A percentile compares a stretch with the other conserved stretches of the same genome.
phyloP scores from a whole-genome alignment of 2,329 filamentous ascomycete species.

The Diaporthe velutina region DNA sequence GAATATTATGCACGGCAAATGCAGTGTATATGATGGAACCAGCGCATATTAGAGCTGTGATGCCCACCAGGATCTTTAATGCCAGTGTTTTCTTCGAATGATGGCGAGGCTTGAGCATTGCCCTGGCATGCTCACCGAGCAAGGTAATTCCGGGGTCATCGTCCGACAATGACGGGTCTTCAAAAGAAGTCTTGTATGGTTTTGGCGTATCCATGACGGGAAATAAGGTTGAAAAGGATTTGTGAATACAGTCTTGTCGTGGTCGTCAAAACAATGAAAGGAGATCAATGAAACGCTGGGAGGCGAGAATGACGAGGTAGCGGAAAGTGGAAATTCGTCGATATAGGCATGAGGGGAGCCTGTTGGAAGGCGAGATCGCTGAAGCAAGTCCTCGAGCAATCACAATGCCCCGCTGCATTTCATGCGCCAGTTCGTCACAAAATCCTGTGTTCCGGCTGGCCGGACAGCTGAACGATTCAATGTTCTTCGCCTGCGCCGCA shows the following conservation, averaged over 20 bases:
- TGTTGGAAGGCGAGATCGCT: not conserved
- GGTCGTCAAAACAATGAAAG: not conserved
- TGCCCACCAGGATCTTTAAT: constrained; percentile 13
- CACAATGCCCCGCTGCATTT: not conserved
- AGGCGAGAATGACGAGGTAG: not conserved
- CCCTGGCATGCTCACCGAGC: constrained; percentile 6
- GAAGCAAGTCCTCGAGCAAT: not conserved
- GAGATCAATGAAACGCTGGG: not conserved
- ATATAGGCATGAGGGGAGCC: not conserved
- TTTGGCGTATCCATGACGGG: not conserved
- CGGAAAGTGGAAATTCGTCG: not conserved
- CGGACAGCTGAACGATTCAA: not conserved
- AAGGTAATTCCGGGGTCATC: constrained; percentile 22
- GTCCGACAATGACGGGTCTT: not conserved
- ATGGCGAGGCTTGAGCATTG: not conserved
- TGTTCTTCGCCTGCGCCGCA: not conserved
- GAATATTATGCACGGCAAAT: constrained; percentile 2
- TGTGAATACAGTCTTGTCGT: not conserved
- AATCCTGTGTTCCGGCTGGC: not conserved
- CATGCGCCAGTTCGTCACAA: not conserved
- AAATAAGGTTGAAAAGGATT: not conserved
- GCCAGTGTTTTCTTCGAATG: not conserved
- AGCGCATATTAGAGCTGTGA: constrained; percentile 14
- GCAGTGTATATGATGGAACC: constrained; percentile 19
- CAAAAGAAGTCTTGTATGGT: constrained; percentile 14